Evolutionary conservation across 345 rosid genomes (phyloP).

Genomic region (Aethionema arabicum): DNA sequence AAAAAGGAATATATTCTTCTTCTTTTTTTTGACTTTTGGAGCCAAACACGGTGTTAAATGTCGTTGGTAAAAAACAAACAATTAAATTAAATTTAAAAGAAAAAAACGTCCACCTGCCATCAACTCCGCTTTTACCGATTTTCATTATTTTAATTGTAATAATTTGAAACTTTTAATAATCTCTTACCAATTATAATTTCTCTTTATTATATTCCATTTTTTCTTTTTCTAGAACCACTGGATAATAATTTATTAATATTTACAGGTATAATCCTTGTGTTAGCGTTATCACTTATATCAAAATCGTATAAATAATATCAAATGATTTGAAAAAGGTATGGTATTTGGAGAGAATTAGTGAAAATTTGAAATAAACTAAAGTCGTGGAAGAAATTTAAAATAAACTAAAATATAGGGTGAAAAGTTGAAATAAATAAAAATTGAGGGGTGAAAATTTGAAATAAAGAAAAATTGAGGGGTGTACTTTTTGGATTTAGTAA

Average conservation of each 20-base stretch:
- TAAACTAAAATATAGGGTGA: neutral
- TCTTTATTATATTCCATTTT: neutral
- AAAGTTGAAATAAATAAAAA: neutral
- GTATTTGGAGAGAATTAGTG: neutral
- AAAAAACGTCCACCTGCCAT: conserved; percentile 36
- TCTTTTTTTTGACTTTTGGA: conserved; percentile 8
- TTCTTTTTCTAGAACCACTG: neutral
- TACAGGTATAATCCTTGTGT: neutral
- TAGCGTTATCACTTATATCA: neutral
- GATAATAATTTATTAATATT: neutral
- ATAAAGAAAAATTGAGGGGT: neutral
- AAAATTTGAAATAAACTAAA: neutral
- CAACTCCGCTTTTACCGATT: conserved; percentile 35
- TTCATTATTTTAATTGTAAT: conserved; percentile 21
- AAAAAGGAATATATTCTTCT: neutral
- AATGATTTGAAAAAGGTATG: neutral
- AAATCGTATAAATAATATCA: neutral
- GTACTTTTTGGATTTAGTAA: neutral
- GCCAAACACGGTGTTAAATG: conserved; percentile 1
- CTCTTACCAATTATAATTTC: conserved; percentile 1
- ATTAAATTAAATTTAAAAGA: conserved; percentile 9
- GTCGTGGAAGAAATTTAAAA: too few species aligned
- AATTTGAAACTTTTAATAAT: conserved; percentile 26
- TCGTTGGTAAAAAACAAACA: conserved; percentile 22
- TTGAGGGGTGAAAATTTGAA: neutral